A percentile compares a stretch with the other conserved stretches of the same genome.
Conservation (phyloP, 768 basidiomycete genomes). For the Pulveroboletus frians region DNA sequence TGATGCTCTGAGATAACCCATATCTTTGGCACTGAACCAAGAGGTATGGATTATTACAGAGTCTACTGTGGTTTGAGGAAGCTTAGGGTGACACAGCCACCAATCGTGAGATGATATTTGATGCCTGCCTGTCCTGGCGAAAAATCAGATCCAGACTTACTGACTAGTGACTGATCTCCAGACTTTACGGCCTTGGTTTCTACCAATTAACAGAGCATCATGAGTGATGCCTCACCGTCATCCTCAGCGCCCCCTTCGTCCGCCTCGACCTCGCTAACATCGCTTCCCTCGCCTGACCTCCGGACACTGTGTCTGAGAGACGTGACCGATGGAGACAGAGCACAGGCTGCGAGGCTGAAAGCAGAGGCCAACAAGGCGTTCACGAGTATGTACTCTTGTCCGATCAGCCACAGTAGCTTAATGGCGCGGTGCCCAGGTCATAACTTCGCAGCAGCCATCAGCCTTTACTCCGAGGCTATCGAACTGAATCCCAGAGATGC, state of each 20-base stretch:
- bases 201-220: conserved; percentile 9
- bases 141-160: neutral
- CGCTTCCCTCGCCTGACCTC: conserved; percentile 55
- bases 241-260: conserved; percentile 39
- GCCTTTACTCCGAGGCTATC: conserved; percentile 80
- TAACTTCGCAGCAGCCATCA: conserved; percentile 71
- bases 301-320: conserved; percentile 46
- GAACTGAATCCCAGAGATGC: conserved; percentile 83
- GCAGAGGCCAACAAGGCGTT: conserved; percentile 88
- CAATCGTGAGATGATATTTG: conserved; percentile 25
- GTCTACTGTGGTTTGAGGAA: neutral
- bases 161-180: neutral
- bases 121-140: conserved; percentile 5
- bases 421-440: conserved; percentile 42
- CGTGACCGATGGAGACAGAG: conserved; percentile 67
- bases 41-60: no score
- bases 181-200: neutral
- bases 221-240: conserved; percentile 22
- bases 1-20: no score
- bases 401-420: neutral
- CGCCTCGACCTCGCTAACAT: conserved; percentile 50
- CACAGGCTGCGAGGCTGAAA: conserved; percentile 69
- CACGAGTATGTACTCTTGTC: conserved; percentile 37
- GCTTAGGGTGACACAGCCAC: conserved; percentile 22
- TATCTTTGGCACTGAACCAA: no score